Conservation (phyloP, 129 eudicot species). For the Lactuca sativa region DNA sequence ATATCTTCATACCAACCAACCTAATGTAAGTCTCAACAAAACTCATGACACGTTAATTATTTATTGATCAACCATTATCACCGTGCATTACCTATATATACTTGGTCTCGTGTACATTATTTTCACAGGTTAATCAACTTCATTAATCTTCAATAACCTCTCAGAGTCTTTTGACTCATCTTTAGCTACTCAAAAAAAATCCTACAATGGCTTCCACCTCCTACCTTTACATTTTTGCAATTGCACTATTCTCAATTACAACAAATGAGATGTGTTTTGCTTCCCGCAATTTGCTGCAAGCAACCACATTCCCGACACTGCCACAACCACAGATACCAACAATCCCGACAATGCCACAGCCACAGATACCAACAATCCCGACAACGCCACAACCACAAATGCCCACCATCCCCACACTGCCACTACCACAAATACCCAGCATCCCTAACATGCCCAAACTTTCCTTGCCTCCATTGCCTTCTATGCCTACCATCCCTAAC, state of each 20-base stretch:
- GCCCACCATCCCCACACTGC: not conserved
- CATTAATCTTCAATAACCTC: not conserved
- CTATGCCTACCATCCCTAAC: constrained; percentile 22
- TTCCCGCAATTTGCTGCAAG: constrained; percentile 16
- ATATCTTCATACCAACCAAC: too few species aligned
- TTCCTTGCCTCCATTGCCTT: constrained; percentile 19
- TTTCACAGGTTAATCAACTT: constrained; percentile 13
- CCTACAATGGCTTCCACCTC: constrained; percentile 10
- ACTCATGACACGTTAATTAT: too few species aligned
- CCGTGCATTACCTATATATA: not conserved
- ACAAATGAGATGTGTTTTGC: not conserved
- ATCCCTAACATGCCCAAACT: constrained; percentile 19
- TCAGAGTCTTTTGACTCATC: not conserved
- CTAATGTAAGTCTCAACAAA: too few species aligned
- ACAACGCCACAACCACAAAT: too few species aligned
- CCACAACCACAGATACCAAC: not conserved
- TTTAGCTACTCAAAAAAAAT: not conserved
- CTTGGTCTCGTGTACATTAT: not conserved
- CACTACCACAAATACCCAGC: not conserved
- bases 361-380: too few species aligned
- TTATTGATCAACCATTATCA: too few species aligned
- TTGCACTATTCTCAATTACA: not conserved
- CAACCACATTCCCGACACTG: not conserved
- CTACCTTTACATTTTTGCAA: not conserved
- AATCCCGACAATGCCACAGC: too few species aligned